Percentiles rank a stretch among this genome's conserved stretches.
Conservation (phyloP, 768 basidiomycete genomes). For the Trametes meyenii region DNA sequence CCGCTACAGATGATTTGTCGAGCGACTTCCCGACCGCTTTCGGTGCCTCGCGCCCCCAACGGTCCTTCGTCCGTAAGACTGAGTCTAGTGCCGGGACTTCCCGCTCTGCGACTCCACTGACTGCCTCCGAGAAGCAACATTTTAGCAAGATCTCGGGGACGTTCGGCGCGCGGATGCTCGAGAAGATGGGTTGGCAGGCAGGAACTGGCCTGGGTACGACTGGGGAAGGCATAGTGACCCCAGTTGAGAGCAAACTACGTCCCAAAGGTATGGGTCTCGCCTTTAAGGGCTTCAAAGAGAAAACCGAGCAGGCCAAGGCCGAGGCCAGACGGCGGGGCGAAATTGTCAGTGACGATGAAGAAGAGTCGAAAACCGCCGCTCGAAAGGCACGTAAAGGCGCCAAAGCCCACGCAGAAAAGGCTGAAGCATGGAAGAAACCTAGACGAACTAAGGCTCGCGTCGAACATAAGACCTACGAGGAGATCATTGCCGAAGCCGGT, state of each 20-base stretch:
- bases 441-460: conserved; percentile 84
- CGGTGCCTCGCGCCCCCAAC: conserved; percentile 43
- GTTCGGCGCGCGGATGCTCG: conserved; percentile 87
- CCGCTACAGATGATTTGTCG: conserved; percentile 40
- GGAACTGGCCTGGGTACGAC: conserved; percentile 76
- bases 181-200: conserved; percentile 94
- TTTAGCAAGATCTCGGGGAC: conserved; percentile 77
- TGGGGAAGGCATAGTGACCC: conserved; percentile 85
- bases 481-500: conserved; percentile 89
- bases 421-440: conserved; percentile 85
- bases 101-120: conserved; percentile 49
- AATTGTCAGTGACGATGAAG: conserved; percentile 73
- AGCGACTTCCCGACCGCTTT: conserved; percentile 44
- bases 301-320: conserved; percentile 79
- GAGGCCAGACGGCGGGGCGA: conserved; percentile 81
- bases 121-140: conserved; percentile 71
- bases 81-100: conserved; percentile 37
- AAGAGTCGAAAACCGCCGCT: conserved; percentile 40
- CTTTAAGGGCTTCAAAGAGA: conserved; percentile 85
- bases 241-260: conserved; percentile 82
- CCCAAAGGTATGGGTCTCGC: conserved; percentile 89
- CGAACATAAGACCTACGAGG: conserved; percentile 96
- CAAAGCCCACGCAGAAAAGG: conserved; percentile 58
- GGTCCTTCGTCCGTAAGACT: conserved; percentile 59
- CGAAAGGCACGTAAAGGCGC: conserved; percentile 57